phyloP scores from a whole-genome alignment of 768 basidiomycete genomes.

The Auricularia sp. region DNA sequence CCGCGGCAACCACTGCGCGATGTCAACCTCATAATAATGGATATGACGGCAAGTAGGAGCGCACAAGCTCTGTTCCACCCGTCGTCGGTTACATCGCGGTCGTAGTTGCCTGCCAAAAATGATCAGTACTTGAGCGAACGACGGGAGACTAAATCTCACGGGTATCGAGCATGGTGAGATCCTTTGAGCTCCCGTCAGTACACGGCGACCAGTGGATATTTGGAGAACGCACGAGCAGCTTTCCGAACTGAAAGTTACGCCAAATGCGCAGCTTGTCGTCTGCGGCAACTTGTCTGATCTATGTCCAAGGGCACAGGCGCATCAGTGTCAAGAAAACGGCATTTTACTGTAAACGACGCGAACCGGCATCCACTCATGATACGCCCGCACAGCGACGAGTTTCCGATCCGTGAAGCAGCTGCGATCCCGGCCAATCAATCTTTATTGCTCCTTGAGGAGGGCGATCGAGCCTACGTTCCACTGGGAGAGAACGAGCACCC shows the following conservation, averaged over 20 bases:
- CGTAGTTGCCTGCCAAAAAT: conserved; percentile 32
- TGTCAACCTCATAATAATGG: background rate
- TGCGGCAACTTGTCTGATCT: conserved; percentile 45
- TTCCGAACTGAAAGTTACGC: conserved; percentile 55
- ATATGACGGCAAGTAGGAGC: conserved; percentile 4
- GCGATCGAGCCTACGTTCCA: too few species aligned
- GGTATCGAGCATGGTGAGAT: conserved; percentile 53
- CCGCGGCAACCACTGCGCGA: conserved; percentile 31
- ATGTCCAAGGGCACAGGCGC: conserved; percentile 32
- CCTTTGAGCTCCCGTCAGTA: conserved; percentile 12
- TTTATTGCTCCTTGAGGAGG: too few species aligned
- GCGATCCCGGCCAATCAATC: too few species aligned
- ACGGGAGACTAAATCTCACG: conserved; percentile 22
- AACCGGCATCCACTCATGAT: conserved; percentile 37
- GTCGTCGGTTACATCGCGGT: conserved; percentile 48
- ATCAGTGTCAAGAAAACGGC: too few species aligned
- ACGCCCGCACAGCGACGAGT: conserved; percentile 45
- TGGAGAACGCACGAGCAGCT: conserved; percentile 26
- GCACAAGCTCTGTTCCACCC: conserved; percentile 29
- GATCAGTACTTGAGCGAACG: background rate
- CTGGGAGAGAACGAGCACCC: conserved; percentile 44
- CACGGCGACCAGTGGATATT: background rate
- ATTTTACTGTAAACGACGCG: too few species aligned
- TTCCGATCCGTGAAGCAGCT: conserved; percentile 52
- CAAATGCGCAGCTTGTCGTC: conserved; percentile 49